Percentiles rank a stretch among this genome's conserved stretches.
These are phyloP conservation scores for Lycium barbarum DNA, from an alignment of 257 asterid genomes.

Conservation along the genomic window DNA sequence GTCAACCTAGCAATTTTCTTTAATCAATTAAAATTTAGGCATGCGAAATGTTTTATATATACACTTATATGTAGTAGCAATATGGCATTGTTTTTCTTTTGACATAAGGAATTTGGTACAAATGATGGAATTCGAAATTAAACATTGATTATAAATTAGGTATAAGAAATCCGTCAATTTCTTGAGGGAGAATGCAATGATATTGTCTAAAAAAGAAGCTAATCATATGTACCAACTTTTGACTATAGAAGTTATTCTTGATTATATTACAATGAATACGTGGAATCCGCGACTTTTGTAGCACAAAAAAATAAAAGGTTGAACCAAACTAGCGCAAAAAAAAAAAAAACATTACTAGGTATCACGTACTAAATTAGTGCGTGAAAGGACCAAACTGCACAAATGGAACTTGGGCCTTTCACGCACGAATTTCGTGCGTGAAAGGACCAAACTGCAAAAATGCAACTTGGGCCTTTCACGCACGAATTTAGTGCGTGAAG, in stretches of 20 bases:
- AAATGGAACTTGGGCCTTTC: too few species aligned
- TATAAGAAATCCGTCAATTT: not conserved
- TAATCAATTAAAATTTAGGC: not conserved
- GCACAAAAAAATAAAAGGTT: too few species aligned
- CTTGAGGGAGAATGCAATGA: not conserved
- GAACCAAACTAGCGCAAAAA: too few species aligned
- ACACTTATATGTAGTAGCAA: not conserved
- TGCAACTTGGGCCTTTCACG: too few species aligned
- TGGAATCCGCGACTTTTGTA: too few species aligned
- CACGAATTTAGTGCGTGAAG: too few species aligned
- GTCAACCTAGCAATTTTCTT: slow-evolving; percentile 2
- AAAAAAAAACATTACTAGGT: too few species aligned
- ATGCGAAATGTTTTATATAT: not conserved
- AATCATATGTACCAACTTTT: slow-evolving; percentile 6
- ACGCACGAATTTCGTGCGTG: too few species aligned
- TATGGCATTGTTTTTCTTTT: not conserved
- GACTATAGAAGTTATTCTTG: not conserved
- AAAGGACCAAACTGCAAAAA: too few species aligned
- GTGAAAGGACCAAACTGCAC: too few species aligned
- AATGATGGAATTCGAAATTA: not conserved
- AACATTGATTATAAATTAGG: not conserved
- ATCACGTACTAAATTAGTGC: too few species aligned
- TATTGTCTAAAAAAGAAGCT: slow-evolving; percentile 1
- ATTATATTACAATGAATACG: not conserved
- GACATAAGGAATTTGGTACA: not conserved